phyloP scores from a whole-genome alignment of 2,329 filamentous ascomycete species.

The Neonectria magnoliae region DNA sequence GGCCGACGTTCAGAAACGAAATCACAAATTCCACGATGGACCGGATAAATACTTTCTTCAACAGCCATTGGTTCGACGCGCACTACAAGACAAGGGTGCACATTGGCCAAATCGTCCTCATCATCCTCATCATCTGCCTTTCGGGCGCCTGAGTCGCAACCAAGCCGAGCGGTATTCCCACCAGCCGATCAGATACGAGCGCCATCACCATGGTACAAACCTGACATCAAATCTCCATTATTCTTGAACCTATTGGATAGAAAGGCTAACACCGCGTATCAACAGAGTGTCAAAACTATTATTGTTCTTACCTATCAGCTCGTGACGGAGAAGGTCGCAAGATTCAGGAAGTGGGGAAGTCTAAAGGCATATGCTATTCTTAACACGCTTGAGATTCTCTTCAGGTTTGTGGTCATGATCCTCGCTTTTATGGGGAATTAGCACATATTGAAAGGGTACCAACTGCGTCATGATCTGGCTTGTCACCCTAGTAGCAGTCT shows the following conservation, averaged over 20 bases:
- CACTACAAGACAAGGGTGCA: conserved; percentile 30
- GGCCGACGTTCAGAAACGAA: not conserved
- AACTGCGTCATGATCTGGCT: conserved; percentile 29
- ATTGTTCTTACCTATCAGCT: conserved; percentile 30
- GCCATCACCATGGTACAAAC: conserved; percentile 33
- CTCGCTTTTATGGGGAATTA: conserved; percentile 31
- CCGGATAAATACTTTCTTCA: conserved; percentile 22
- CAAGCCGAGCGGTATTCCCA: conserved; percentile 20
- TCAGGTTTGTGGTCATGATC: conserved; percentile 42
- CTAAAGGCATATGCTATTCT: conserved; percentile 38
- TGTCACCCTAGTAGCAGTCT: conserved; percentile 16
- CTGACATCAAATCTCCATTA: rapidly evolving
- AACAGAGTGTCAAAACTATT: conserved; percentile 22
- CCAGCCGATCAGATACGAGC: conserved; percentile 29
- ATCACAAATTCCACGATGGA: conserved; percentile 10
- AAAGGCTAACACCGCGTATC: not conserved
- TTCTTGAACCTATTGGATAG: too few relatives aligned
- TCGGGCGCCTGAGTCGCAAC: conserved; percentile 27
- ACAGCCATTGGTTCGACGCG: conserved; percentile 24
- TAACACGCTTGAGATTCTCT: conserved; percentile 40
- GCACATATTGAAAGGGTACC: conserved; percentile 22
- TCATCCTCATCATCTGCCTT: conserved; percentile 23
- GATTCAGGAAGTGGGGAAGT: conserved; percentile 33
- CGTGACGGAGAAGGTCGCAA: conserved; percentile 41
- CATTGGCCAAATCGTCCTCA: not conserved